Percentiles rank a stretch among this genome's conserved stretches.
These are phyloP conservation scores for Plasmopara muralis DNA, from an alignment of 352 stramenopile species.

Conservation along the genomic window DNA sequence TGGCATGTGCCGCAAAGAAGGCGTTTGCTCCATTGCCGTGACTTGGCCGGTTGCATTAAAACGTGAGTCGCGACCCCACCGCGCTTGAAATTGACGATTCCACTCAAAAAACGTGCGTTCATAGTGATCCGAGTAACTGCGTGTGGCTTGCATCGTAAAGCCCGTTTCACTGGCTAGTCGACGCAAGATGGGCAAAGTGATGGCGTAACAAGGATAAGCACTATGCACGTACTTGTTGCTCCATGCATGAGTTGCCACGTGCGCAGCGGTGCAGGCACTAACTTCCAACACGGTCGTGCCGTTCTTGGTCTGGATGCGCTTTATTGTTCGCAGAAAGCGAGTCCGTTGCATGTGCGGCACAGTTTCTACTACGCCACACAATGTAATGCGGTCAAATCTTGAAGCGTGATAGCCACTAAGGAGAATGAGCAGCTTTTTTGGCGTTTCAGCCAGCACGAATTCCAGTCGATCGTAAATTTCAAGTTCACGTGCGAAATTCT, in stretches of 20 bases:
- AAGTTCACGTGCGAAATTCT: conserved; percentile 53
- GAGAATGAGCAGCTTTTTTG: conserved; percentile 51
- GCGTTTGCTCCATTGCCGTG: not conserved
- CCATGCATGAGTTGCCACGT: conserved; percentile 70
- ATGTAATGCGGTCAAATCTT: conserved; percentile 53
- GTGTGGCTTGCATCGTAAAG: conserved; percentile 59
- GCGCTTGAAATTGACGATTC: conserved; percentile 69
- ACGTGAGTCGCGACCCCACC: conserved; percentile 30
- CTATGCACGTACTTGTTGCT: conserved; percentile 83
- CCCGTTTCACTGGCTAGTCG: conserved; percentile 39
- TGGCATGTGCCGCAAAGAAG: conserved; percentile 10
- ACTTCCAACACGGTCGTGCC: conserved; percentile 65
- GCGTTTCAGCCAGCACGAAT: conserved; percentile 60
- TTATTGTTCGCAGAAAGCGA: conserved; percentile 58
- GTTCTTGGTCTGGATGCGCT: conserved; percentile 45
- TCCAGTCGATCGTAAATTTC: conserved; percentile 57
- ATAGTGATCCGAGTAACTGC: conserved; percentile 72
- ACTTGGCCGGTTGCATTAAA: conserved; percentile 4
- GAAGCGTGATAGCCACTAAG: conserved; percentile 48
- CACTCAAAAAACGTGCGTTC: conserved; percentile 81
- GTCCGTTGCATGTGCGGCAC: conserved; percentile 33
- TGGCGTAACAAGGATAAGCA: conserved; percentile 45
- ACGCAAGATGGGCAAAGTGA: conserved; percentile 49
- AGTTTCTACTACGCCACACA: conserved; percentile 51
- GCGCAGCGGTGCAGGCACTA: conserved; percentile 48